These are phyloP conservation scores for Eleusine indica DNA, from an alignment of 176 grass and related monocot species.

Conservation along the genomic window DNA sequence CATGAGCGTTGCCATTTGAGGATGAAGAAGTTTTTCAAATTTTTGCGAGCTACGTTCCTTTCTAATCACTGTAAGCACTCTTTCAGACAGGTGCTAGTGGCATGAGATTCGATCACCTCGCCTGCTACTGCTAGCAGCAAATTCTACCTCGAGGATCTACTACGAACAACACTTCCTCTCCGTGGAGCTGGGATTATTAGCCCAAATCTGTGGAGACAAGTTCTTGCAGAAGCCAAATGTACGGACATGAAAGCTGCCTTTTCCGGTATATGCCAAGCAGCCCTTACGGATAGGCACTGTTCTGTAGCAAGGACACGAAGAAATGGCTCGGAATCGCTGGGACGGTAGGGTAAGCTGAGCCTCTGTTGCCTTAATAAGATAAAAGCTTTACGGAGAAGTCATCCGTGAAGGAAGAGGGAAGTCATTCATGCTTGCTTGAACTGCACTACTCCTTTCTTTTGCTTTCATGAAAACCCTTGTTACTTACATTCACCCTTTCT, in stretches of 20 bases:
- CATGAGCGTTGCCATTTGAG: neutral
- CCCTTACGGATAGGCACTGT: neutral
- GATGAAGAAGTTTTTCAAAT: neutral
- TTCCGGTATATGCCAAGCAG: neutral
- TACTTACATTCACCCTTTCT: slow-evolving; percentile 26
- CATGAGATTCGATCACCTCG: neutral
- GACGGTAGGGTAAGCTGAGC: slow-evolving; percentile 24
- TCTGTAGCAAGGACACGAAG: slow-evolving; percentile 2
- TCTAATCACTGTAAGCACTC: neutral
- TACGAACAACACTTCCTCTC: no score
- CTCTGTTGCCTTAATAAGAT: slow-evolving; percentile 34
- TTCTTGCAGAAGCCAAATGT: no score
- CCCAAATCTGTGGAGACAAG: no score
- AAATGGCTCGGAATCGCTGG: slow-evolving; percentile 11
- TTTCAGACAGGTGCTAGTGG: slow-evolving; percentile 12
- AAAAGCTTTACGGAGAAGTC: slow-evolving; percentile 46
- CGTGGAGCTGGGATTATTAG: no score
- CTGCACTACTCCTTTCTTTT: slow-evolving; percentile 39
- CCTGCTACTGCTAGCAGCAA: neutral
- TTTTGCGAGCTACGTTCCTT: neutral
- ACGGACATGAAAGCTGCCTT: no score
- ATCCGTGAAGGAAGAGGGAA: slow-evolving; percentile 32
- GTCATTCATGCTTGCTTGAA: slow-evolving; percentile 44
- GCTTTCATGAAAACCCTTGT: slow-evolving; percentile 27
- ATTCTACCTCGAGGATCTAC: slow-evolving; percentile 18